Evolutionary conservation across 306 rosid genomes (phyloP), one percentile per base, ranked within the genome.

Genomic region (Sphenostylis stenocarpa): DNA sequence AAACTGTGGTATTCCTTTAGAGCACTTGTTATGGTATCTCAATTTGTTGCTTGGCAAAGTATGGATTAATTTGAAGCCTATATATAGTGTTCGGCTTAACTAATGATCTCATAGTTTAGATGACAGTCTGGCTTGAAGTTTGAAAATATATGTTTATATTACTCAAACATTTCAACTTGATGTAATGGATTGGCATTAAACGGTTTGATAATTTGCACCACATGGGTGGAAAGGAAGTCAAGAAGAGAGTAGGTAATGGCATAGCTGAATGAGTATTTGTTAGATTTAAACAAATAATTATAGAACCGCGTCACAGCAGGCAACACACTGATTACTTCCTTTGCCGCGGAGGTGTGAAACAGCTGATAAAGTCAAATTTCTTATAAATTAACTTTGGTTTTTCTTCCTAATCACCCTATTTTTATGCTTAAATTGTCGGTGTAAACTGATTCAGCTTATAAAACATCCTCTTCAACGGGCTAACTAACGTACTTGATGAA

Each of bases 211-310:
- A 26, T 62, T 68, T 63, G 24, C 67, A 69, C 71, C 31, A 64
- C 33, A 61, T 15, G 49, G 70, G 51, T 34, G 15, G 56, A 13
- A 49, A 36, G 70, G 10, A 63, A 75, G 82, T 84, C 84, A 84
- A 75, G 38, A 19, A 62, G 53, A 74, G 67, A 69, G 72, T 79
- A 13, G 77, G 81, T 20, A 17, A 79, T n/a, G 11, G 45, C 3
- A 13, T 47, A 49, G 68, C 43, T 69, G 70, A 52, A 73, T 58
- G 68, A 73, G 48, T 48, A 28, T 4, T 34, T 33, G 31, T n/a
- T 24, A 21, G 10, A 81, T 47, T 24, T 38, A 7, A 51, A 49
- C 61, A 53, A 63, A 51, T 53, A 39, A 29, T 61, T 61, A 9
- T 4, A 20, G 11, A 69, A 75, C 45, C 76, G 76, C 64, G 87